Percentiles rank a stretch among this genome's conserved stretches.
Conservation (phyloP, 2,329 filamentous ascomycete genomes). For the Fusarium sp. region DNA sequence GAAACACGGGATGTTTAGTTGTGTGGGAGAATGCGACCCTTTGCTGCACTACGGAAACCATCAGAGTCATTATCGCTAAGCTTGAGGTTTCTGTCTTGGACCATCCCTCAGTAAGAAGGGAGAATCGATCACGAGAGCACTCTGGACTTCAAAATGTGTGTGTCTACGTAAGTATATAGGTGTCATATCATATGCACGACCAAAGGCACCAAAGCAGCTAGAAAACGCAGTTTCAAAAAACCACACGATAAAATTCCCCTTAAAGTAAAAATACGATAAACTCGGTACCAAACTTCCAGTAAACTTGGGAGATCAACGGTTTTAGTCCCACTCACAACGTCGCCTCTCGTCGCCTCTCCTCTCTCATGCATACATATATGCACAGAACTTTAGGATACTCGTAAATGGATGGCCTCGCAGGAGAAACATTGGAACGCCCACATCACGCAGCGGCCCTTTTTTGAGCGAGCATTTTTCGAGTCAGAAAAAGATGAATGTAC, state of each 20-base stretch:
- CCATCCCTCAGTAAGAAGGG: slow-evolving; percentile 20
- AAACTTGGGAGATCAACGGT: slow-evolving; percentile 1
- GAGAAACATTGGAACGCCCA: slow-evolving; percentile 4
- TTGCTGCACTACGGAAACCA: slow-evolving; percentile 7
- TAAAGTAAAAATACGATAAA: slow-evolving; percentile 4
- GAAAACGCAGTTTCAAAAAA: neutral
- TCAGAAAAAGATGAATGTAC: neutral
- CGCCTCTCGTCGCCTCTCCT: neutral
- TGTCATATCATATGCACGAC: slow-evolving; percentile 13
- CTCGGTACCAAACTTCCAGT: slow-evolving; percentile 1
- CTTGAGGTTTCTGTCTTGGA: neutral
- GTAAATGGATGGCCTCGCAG: neutral
- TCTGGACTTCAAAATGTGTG: neutral
- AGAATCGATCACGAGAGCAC: neutral
- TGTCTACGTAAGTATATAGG: neutral
- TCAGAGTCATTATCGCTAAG: neutral
- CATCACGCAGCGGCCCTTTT: neutral
- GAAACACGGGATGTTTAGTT: neutral
- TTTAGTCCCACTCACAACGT: slow-evolving; percentile 17
- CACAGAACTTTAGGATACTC: slow-evolving; percentile 6
- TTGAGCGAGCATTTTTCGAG: neutral
- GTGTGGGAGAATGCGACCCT: slow-evolving; percentile 26
- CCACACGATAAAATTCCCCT: neutral
- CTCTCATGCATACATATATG: slow-evolving; percentile 15
- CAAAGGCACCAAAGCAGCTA: slow-evolving; percentile 10